Evolutionary conservation across 192 early-diverging fungal species (phyloP), one percentile per base, ranked within the genome.

Genomic region (Powellomyces hirtus): DNA sequence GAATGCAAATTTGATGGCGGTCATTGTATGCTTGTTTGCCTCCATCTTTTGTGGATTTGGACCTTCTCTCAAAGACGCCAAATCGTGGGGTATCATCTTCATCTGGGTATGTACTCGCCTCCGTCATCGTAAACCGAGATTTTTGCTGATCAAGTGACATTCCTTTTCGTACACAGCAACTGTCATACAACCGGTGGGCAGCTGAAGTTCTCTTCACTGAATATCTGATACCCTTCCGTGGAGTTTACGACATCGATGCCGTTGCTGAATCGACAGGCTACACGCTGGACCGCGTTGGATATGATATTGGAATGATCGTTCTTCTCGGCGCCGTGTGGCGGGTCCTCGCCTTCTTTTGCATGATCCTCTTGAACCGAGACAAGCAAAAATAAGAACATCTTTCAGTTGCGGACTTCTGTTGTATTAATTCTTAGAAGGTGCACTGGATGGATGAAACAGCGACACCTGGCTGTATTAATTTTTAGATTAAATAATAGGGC

Each of bases 21-120:
- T 76, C 26, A 72, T 82, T 3, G 58, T 61, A 33, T 38, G 62
- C 7, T 38, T 82, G 34, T 82, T 82, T 66, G 72, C 74, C 8
- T 72, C 81, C 31, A 73, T 80, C 24, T 83, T 83, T 59, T 83
- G 78, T 60, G 81, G 81, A 5, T 83, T 74, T 61, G 78, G 78
- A 1, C 79, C 79, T 8, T 77, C 62, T 24, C 29, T 78, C 16
- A 35, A n/a, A 18, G 45, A 78, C 20, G 79, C 79, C 8, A 53
- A 66, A 35, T n/a, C 52, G 8, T 75, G 75, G 75, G 53, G 59
- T 2, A 49, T 77, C 0, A 49, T 67, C 8, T 81, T 74, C 34
- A 70, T 74, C 13, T 74, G 70, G 70, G 64, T 63, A 46, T 26
- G 38, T 46, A 55, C 18, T 1, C 40, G 18, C 10, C 8, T 18